Evolutionary conservation across 2,329 filamentous ascomycete genomes (phyloP).

Genomic region (Colletotrichum falcatum): DNA sequence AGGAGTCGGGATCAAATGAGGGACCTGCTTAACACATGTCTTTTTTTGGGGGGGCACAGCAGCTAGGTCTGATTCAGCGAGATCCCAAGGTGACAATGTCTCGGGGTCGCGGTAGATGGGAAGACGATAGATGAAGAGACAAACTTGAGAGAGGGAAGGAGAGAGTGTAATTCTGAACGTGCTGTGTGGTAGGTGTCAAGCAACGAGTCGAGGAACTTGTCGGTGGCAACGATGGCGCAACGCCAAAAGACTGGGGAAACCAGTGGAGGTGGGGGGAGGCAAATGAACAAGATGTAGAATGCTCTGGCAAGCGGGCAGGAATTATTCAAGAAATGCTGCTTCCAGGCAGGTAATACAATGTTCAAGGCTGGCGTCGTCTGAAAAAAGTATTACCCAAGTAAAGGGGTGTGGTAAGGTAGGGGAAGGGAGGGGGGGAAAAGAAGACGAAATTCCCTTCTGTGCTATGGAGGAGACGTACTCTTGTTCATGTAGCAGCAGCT

Average conservation of each 20-base stretch:
- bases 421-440: not conserved
- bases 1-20: constrained; percentile 63
- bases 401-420: constrained; percentile 7
- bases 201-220: constrained; percentile 1
- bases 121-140: not conserved
- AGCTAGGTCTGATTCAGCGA: constrained; percentile 35
- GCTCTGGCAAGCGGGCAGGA: constrained; percentile 28
- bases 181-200: not conserved
- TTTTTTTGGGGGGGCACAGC: constrained; percentile 19
- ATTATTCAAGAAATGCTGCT: constrained; percentile 39
- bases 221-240: constrained; percentile 12
- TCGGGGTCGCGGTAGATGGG: constrained; percentile 26
- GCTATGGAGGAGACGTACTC: constrained; percentile 33
- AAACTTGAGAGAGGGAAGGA: not conserved
- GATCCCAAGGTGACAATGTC: constrained; percentile 49
- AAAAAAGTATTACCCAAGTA: constrained; percentile 35
- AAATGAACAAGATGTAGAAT: not conserved
- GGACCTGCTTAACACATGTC: constrained; percentile 41
- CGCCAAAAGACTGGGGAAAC: not conserved
- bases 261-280: constrained; percentile 1
- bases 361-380: constrained; percentile 40
- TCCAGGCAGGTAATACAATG: constrained; percentile 41
- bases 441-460: not conserved
- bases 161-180: not conserved
- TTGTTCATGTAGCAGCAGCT: constrained; percentile 9